Percentiles rank a stretch among this genome's conserved stretches.
phyloP scores from a whole-genome alignment of 2,329 filamentous ascomycete genomes.

The Epichloe gansuensis region DNA sequence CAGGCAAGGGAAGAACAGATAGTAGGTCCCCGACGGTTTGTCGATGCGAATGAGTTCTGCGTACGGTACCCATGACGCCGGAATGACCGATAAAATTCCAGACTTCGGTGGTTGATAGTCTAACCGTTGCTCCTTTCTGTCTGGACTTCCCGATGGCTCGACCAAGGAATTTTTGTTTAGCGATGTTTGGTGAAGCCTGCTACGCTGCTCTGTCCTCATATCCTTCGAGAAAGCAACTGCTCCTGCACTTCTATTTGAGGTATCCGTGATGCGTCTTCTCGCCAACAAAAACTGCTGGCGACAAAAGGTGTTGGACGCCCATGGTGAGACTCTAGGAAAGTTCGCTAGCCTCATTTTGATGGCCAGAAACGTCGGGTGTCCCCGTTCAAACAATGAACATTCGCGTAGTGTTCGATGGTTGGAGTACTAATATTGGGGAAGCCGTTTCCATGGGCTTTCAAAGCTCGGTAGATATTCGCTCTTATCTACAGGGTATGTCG shows the following conservation, averaged over 20 bases:
- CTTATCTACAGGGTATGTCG: not conserved
- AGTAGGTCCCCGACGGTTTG: conserved; percentile 71
- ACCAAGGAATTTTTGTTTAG: not conserved
- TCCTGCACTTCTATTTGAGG: not conserved
- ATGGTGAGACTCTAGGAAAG: not conserved
- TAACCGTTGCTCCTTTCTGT: conserved; percentile 3
- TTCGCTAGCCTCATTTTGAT: conserved; percentile 1
- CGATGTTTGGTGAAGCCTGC: not conserved
- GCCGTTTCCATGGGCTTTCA: no score
- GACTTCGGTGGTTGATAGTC: conserved; percentile 57
- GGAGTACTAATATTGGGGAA: no score
- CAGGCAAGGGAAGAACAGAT: conserved; percentile 74
- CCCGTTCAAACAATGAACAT: no score
- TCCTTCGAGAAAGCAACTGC: not conserved
- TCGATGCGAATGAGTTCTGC: conserved; percentile 71
- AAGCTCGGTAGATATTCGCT: no score
- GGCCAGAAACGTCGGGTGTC: no score
- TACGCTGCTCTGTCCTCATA: not conserved
- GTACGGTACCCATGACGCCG: conserved; percentile 61
- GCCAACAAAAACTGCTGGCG: not conserved
- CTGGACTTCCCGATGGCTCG: not conserved
- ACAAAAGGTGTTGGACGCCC: not conserved
- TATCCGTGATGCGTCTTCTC: not conserved
- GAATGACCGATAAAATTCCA: conserved; percentile 58
- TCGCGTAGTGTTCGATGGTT: no score